A percentile compares a stretch with the other conserved stretches of the same genome.
Evolutionary conservation across 345 rosid species (phyloP).

Genomic region (Dipteronia sinensis): DNA sequence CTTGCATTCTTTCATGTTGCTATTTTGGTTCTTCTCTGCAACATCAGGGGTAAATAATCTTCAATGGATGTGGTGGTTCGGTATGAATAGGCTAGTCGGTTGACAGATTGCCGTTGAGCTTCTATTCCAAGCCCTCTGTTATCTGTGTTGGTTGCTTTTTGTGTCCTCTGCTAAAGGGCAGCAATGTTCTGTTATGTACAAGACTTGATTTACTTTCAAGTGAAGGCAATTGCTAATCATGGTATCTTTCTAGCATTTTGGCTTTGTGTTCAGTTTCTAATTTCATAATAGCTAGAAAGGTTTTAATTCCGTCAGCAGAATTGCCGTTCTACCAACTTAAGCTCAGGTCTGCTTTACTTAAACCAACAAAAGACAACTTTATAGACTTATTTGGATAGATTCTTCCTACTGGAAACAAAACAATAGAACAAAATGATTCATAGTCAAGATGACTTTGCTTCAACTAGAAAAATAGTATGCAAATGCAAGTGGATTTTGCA

Average conservation of each 20-base stretch:
- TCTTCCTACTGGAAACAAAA: background rate
- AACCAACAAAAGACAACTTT: background rate
- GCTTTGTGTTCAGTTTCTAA: background rate
- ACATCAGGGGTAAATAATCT: background rate
- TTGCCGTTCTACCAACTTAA: background rate
- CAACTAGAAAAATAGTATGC: background rate
- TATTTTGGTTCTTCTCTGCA: background rate
- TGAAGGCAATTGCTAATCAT: background rate
- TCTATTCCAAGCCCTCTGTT: slow-evolving; percentile 1
- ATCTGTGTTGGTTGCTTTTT: background rate
- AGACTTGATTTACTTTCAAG: background rate
- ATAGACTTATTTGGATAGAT: background rate
- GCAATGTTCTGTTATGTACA: background rate
- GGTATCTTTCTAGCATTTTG: background rate
- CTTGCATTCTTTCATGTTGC: background rate
- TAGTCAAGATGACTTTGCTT: background rate
- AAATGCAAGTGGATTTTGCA: background rate
- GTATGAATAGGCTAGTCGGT: background rate
- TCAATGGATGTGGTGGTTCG: background rate
- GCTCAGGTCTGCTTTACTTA: background rate
- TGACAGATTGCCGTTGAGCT: background rate
- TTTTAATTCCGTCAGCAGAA: background rate
- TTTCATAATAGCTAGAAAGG: background rate
- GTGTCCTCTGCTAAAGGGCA: background rate
- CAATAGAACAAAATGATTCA: background rate